Evolutionary conservation across 495 filamentous ascomycete genomes (phyloP).

Genomic region (Penicillium canariense): DNA sequence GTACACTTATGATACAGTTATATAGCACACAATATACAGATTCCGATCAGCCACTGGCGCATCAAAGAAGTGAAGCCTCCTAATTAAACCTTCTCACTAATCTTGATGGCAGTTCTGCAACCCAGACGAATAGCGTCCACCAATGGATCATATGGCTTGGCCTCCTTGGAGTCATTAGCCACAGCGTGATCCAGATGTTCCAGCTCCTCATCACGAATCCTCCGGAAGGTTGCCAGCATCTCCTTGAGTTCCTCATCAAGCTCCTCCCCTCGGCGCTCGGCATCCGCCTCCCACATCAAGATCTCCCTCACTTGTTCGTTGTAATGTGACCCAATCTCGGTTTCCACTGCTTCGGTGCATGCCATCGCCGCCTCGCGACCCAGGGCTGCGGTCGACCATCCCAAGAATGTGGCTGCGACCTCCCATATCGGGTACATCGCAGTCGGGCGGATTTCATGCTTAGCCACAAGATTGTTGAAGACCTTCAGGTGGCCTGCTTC

Average conservation of each 20-base stretch:
- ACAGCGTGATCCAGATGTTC: conserved; percentile 97
- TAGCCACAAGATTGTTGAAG: conserved; percentile 81
- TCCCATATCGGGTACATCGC: conserved; percentile 92
- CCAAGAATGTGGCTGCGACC: conserved; percentile 76
- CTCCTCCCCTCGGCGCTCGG: conserved; percentile 63
- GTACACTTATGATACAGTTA: conserved; percentile 2
- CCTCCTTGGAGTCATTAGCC: conserved; percentile 84
- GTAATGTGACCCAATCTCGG: conserved; percentile 95
- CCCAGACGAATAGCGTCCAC: conserved; percentile 86
- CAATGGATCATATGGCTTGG: conserved; percentile 81
- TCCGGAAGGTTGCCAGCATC: conserved; percentile 69
- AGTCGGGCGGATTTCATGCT: conserved; percentile 89
- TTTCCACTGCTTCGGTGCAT: conserved; percentile 97
- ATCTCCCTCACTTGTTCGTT: conserved; percentile 84
- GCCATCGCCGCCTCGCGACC: conserved; percentile 97
- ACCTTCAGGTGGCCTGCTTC: conserved; percentile 81
- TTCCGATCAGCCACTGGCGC: neutral
- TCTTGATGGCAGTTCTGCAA: conserved; percentile 88
- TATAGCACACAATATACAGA: neutral
- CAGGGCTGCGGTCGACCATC: conserved; percentile 86
- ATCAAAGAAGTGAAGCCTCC: neutral
- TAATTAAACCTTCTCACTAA: conserved; percentile 74
- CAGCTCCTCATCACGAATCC: conserved; percentile 92
- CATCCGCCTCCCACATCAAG: conserved; percentile 72
- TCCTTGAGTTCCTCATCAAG: conserved; percentile 74